Conservation (phyloP, 2,329 filamentous ascomycete genomes). For the Alternaria atra region DNA sequence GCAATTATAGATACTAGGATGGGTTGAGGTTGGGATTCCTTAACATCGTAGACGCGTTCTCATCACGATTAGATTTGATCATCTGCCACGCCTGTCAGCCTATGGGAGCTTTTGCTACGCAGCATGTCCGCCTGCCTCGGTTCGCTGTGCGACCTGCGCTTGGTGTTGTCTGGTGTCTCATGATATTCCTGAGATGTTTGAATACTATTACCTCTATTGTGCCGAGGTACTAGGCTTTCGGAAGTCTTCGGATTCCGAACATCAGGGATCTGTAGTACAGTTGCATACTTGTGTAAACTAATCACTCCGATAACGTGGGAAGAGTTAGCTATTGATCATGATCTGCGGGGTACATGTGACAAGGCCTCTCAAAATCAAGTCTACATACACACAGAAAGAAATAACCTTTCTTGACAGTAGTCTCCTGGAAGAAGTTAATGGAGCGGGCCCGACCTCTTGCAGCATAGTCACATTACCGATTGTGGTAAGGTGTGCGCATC, state of each 20-base stretch:
- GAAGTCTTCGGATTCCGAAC: neutral
- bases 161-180: neutral
- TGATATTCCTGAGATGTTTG: neutral
- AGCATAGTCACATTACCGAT: neutral
- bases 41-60: neutral
- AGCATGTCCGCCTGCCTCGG: neutral
- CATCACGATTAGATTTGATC: neutral
- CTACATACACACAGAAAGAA: neutral
- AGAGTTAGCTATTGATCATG: neutral
- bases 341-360: conserved; percentile 1
- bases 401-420: neutral
- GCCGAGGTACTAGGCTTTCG: neutral
- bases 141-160: neutral
- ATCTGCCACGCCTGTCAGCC: neutral
- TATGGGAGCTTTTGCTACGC: neutral
- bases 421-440: neutral
- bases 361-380: neutral
- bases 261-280: neutral
- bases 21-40: neutral
- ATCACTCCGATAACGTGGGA: neutral
- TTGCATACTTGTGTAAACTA: neutral
- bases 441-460: neutral
- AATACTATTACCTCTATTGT: neutral
- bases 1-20: neutral
- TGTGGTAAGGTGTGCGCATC: conserved; percentile 6